Conservation (phyloP, 805 yeast genomes). For the Torulaspora quercuum region DNA sequence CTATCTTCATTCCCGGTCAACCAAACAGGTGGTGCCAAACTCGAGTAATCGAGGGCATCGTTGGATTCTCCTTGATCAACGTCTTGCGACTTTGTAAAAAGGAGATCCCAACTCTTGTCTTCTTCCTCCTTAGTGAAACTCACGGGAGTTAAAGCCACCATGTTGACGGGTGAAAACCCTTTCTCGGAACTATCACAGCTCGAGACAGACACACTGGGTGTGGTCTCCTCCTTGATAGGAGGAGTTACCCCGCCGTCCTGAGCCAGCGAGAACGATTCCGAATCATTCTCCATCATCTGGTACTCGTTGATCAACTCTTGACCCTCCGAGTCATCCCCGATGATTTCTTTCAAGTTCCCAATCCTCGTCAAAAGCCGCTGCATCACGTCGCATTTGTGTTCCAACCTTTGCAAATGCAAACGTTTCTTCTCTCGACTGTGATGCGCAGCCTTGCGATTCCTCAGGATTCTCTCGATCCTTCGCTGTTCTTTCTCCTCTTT, state of each 20-base stretch:
- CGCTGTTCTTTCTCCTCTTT: conserved; percentile 97
- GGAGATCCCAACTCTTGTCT: conserved; percentile 15
- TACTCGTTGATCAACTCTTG: conserved; percentile 13
- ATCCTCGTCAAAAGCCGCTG: conserved; percentile 26
- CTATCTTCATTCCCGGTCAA: conserved; percentile 24
- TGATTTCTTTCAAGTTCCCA: conserved; percentile 21
- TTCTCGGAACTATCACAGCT: conserved; percentile 4
- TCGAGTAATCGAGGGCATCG: background rate
- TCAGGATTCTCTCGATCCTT: conserved; percentile 82
- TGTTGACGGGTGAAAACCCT: conserved; percentile 7
- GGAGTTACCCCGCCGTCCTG: no score
- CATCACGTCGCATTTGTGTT: conserved; percentile 42
- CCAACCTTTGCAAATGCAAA: conserved; percentile 82
- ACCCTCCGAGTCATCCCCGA: conserved; percentile 15
- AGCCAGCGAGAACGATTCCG: no score
- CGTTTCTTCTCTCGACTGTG: conserved; percentile 96
- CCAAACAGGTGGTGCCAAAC: conserved; percentile 11
- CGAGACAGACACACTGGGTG: conserved; percentile 4
- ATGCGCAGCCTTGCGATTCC: conserved; percentile 96
- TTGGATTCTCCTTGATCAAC: conserved; percentile 2
- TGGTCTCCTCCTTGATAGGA: conserved; percentile 1
- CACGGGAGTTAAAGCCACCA: conserved; percentile 16
- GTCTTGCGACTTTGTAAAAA: conserved; percentile 13
- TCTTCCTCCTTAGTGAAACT: conserved; percentile 13
- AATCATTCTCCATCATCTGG: conserved; percentile 1